Conservation (phyloP, 441 rosid species). For the Corymbia calophylla region DNA sequence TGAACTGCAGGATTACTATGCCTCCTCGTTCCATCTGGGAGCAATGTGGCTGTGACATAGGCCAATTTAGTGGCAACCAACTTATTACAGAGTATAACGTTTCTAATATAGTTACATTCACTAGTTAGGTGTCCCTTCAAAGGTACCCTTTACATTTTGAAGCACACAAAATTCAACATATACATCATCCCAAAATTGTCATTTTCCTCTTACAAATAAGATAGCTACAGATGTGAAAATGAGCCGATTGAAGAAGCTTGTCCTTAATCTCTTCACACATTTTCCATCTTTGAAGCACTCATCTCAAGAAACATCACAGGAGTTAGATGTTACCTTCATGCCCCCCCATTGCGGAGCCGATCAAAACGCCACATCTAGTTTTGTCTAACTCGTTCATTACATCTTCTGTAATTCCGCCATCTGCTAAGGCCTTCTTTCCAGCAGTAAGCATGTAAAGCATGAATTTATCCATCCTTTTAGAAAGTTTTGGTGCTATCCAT, state of each 20-base stretch:
- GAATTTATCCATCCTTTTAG: slow-evolving; percentile 96
- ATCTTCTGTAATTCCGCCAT: slow-evolving; percentile 86
- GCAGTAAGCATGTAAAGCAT: slow-evolving; percentile 97
- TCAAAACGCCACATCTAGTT: slow-evolving; percentile 68
- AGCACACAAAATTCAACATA: background rate
- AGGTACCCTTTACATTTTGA: background rate
- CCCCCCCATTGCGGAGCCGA: slow-evolving; percentile 93
- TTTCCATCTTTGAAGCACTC: background rate
- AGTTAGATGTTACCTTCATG: slow-evolving; percentile 47
- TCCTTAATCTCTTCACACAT: background rate
- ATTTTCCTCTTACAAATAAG: background rate
- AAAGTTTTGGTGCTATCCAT: slow-evolving; percentile 84
- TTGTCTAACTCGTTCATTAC: slow-evolving; percentile 70
- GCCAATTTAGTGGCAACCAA: background rate
- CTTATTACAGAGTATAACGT: background rate
- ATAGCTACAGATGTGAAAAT: background rate
- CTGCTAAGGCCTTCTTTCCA: slow-evolving; percentile 91
- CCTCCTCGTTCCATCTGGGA: background rate
- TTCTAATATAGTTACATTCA: background rate
- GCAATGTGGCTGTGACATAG: background rate
- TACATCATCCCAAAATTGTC: background rate
- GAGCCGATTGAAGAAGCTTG: background rate
- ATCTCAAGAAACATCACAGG: background rate
- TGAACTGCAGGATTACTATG: background rate
- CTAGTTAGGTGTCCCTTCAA: background rate